Base-by-base conservation (phyloP, 2,329 filamentous ascomycete genomes). In the Neopestalotiopsis clavispora region DNA sequence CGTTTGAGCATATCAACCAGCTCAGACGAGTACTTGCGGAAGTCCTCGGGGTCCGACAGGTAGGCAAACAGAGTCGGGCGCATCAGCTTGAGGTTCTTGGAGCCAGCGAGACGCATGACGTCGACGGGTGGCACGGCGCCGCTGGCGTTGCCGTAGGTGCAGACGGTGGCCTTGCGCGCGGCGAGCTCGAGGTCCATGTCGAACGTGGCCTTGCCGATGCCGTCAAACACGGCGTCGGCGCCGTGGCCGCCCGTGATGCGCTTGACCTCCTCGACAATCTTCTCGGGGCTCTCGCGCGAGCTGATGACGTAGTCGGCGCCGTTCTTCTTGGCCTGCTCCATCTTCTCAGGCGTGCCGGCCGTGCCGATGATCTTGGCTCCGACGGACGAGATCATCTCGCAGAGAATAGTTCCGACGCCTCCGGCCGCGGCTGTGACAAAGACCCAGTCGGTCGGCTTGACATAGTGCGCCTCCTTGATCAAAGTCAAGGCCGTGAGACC, bases 371-470 rank as follows among this genome's bases (percentile, higher is more conserved):
- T 89, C 73, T 88, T 89, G 13, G 93, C 94, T 1, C 94, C 94
- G 2, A 94, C 84, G 0, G 86, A 84, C 72, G 87, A 88, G 56
- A 97, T 82, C 73, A 97, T 82, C 84, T 97, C 94, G 52, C 89
- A 90, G 34, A 97, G 85, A 80, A 93, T 87, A 58, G 91, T 82
- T 0, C 93, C 93, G 0, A 94, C 93, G 17, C 94, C 94, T 17
- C 94, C 94, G 0, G 94, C 94, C 0, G 94, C 94, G 0, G 94
- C 94, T 74, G 96, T 94, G 17, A 97, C 89, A 2, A 97, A 87
- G 0, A 94, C 86, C 90, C 92, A 96, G 73, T 97, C 93, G 1
- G 91, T 93, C 72, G 89, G 85, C 78, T 94, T 84, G 6, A 95
- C 93, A 69, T 92, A 88, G 12, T 90, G 91, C 4, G 92, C 89